A percentile compares a stretch with the other conserved stretches of the same genome.
phyloP scores from a whole-genome alignment of 495 filamentous ascomycete species.

The Xylaria curta region DNA sequence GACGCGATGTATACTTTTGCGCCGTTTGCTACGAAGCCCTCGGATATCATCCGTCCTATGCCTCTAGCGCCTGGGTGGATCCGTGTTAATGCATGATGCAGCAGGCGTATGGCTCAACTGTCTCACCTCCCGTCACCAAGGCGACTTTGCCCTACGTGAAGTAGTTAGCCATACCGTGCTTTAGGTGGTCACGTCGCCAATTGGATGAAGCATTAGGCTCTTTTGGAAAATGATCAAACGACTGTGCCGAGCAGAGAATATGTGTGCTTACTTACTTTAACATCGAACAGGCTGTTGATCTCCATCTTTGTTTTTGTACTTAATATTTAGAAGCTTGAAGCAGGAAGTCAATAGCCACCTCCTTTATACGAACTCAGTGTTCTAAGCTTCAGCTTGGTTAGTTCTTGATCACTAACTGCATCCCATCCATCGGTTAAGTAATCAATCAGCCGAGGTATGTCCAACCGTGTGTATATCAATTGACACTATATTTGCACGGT shows the following conservation, averaged over 20 bases:
- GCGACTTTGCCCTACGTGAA: constrained; percentile 45
- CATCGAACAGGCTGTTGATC: constrained; percentile 60
- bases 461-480: background rate
- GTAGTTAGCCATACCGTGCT: background rate
- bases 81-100: background rate
- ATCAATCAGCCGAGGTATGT: constrained; percentile 4
- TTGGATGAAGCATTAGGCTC: background rate
- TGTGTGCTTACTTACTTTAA: constrained; percentile 55
- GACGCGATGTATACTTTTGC: constrained; percentile 83
- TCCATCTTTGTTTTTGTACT: constrained; percentile 53
- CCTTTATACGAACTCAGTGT: background rate
- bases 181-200: background rate
- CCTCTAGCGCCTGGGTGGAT: constrained; percentile 50
- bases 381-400: background rate
- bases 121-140: constrained; percentile 47
- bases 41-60: constrained; percentile 77
- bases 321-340: no score
- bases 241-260: constrained; percentile 2
- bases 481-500: background rate
- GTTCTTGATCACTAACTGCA: background rate
- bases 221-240: background rate
- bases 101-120: background rate
- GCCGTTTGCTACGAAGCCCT: constrained; percentile 76
- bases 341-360: no score
- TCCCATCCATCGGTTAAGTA: background rate